Conservation (phyloP, 2,329 filamentous ascomycete species). For the Xylaria sp. region DNA sequence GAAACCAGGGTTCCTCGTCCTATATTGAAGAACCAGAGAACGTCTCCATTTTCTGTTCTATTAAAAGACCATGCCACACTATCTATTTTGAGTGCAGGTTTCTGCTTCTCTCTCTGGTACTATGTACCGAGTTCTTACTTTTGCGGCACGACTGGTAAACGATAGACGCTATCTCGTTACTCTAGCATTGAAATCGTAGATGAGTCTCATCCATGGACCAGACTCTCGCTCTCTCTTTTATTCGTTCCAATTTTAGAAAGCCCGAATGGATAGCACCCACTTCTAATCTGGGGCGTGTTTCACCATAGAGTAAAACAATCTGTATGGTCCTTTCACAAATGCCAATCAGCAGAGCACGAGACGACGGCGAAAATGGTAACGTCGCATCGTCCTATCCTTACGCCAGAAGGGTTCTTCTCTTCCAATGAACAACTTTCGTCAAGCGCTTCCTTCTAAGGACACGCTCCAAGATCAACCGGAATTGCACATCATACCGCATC, state of each 20-base stretch:
- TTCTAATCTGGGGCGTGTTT: conserved; percentile 2
- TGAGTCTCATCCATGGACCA: neutral
- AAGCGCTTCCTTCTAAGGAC: neutral
- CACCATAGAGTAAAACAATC: neutral
- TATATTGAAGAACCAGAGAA: neutral
- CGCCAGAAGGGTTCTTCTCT: neutral
- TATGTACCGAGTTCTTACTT: neutral
- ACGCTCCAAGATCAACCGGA: neutral
- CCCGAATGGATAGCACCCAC: neutral
- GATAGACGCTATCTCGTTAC: neutral
- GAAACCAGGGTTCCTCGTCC: neutral
- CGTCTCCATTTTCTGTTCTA: conserved; percentile 7
- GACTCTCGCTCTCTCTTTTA: neutral
- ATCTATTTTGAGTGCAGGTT: too few relatives aligned
- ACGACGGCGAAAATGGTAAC: conserved; percentile 8
- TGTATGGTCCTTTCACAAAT: conserved; percentile 23
- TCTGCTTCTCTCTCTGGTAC: neutral
- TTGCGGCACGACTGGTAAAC: neutral
- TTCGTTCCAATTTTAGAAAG: neutral
- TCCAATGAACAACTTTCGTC: neutral
- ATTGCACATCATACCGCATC: neutral
- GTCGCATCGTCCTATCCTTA: neutral
- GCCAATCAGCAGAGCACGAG: conserved; percentile 3
- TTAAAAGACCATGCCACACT: conserved; percentile 9
- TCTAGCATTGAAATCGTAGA: neutral